Evolutionary conservation across 176 grass and related monocot genomes (phyloP).

Genomic region (Raddia guianensis): DNA sequence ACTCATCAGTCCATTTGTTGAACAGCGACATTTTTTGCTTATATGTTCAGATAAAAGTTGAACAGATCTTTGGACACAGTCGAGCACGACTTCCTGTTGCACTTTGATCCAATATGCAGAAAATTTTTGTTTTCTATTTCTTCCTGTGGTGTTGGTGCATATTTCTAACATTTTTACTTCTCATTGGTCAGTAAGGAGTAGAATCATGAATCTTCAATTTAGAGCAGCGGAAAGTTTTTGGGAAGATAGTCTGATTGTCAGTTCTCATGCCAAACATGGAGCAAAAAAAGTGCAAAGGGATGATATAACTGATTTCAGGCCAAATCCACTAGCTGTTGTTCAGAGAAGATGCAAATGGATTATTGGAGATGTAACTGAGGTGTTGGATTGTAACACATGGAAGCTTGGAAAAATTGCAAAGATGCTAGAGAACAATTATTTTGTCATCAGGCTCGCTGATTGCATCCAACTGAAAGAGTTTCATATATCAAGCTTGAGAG

Average conservation of each 20-base stretch:
- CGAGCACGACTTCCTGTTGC: neutral
- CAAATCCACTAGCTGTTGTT: conserved; percentile 40
- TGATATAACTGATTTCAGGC: conserved; percentile 32
- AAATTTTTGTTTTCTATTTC: conserved; percentile 8
- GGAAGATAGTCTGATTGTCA: conserved; percentile 34
- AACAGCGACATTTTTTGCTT: conserved; percentile 4
- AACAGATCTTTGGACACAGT: neutral
- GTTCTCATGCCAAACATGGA: conserved; percentile 33
- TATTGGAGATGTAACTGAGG: conserved; percentile 70
- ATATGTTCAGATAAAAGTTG: conserved; percentile 7
- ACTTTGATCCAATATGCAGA: neutral
- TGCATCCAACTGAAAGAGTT: conserved; percentile 73
- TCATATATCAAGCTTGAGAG: conserved; percentile 60
- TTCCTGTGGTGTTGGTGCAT: neutral
- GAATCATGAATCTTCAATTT: conserved; percentile 54
- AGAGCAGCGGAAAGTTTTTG: conserved; percentile 26
- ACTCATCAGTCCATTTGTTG: neutral
- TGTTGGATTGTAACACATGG: conserved; percentile 62
- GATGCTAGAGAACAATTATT: conserved; percentile 51
- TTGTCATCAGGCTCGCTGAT: conserved; percentile 56
- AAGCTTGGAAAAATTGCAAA: conserved; percentile 67
- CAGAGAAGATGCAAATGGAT: conserved; percentile 55
- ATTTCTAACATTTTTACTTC: conserved; percentile 31
- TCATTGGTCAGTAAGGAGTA: neutral
- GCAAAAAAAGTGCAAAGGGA: conserved; percentile 25